A percentile compares a stretch with the other conserved stretches of the same genome.
Evolutionary conservation across 768 basidiomycete genomes (phyloP).

Genomic region (Leccinum broughii): DNA sequence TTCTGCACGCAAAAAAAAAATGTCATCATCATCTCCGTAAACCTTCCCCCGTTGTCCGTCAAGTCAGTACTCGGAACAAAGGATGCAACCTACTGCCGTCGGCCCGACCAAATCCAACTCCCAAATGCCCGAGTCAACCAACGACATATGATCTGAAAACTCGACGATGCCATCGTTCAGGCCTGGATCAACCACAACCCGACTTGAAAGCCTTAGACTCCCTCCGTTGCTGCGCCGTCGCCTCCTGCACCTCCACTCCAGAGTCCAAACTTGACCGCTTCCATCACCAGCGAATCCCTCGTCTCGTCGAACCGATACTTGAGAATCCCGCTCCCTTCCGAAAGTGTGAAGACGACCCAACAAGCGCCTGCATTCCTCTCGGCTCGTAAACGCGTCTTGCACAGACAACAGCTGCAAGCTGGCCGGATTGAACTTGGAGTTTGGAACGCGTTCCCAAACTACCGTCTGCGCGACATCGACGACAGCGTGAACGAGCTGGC

Average conservation of each 20-base stretch:
- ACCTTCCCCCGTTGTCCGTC: constrained; percentile 21
- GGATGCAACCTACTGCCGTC: constrained; percentile 15
- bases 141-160: constrained; percentile 73
- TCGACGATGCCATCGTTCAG: constrained; percentile 77
- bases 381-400: constrained; percentile 58
- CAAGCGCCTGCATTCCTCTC: constrained; percentile 71
- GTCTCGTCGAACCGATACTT: constrained; percentile 77
- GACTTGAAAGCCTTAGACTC: constrained; percentile 48
- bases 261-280: constrained; percentile 54
- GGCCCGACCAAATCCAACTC: constrained; percentile 48
- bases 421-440: constrained; percentile 58
- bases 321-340: constrained; percentile 63
- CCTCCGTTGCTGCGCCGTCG: constrained; percentile 39
- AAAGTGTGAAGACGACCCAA: constrained; percentile 70
- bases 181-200: constrained; percentile 69
- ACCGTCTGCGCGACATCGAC: constrained; percentile 55
- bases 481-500: constrained; percentile 47
- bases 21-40: constrained; percentile 32
- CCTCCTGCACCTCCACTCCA: constrained; percentile 54
- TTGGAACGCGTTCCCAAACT: constrained; percentile 88
- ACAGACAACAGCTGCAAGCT: constrained; percentile 58
- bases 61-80: constrained; percentile 24
- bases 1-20: constrained; percentile 13
- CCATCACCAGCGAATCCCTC: constrained; percentile 49
- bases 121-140: constrained; percentile 67